Base-by-base conservation (phyloP, 2,329 filamentous ascomycete genomes). In the Ophiosphaerella herpotricha region DNA sequence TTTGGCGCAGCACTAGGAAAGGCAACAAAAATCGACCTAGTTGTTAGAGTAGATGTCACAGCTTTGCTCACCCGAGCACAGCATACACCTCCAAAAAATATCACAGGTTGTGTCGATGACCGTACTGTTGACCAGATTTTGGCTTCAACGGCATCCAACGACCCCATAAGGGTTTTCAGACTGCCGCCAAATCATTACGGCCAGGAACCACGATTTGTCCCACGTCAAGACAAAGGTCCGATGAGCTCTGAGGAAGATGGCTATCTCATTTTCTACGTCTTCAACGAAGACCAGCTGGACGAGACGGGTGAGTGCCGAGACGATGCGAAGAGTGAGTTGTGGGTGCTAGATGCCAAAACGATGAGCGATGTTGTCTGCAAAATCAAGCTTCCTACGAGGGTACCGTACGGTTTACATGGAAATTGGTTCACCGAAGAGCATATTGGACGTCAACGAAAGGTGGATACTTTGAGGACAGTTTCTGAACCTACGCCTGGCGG, bases 211-310 rank as follows among this genome's bases (percentile, higher is more conserved):
- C 79, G 83, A 1, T 90, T 90, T 52, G 79, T 90, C 4, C 74
- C 85, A 3, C 54, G 61, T 13, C 36, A 40, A 35, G 31, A 26
- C 4, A 37, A 44, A 7, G 48, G 49, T 6, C 50, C 36, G 1
- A 46, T 39, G 13, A 41, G 49, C 8, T 34, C 43, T 2, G 87
- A 90, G 64, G 86, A 89, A 57, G 84, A 86, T 55, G 87, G 87
- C 0, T 89, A 80, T 71, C 73, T 89, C 0, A 72, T 90, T 4
- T 85, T 83, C 39, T 89, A 88, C 56, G 85, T 86, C 1, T 90
- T 90, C 54, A 84, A 90, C 54, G 87, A 89, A 59, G 75, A 77
- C 1, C 85, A 89, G 63, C 73, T 89, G 0, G 77, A 84, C n/a
- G 63, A 70, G 1, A 48, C 71, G 0, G 82, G 80, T 0, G 71